phyloP scores from a whole-genome alignment of 2,329 filamentous ascomycete genomes.

The Cucurbitaria berberidis region DNA sequence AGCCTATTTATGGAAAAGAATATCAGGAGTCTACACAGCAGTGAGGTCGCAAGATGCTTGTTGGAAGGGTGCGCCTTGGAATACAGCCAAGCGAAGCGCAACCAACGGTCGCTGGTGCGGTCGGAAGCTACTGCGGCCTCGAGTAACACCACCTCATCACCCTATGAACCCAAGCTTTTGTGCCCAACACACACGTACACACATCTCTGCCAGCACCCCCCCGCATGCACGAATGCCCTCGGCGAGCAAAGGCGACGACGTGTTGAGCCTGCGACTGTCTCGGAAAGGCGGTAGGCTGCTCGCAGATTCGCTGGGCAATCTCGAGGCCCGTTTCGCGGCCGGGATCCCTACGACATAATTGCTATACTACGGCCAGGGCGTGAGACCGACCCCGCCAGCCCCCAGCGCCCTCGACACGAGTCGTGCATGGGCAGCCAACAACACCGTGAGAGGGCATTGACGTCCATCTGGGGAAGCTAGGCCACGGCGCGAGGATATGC shows the following conservation, averaged over 20 bases:
- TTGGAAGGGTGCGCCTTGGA: not conserved
- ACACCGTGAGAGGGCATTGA: conserved; percentile 16
- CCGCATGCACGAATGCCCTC: conserved; percentile 20
- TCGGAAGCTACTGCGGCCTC: not conserved
- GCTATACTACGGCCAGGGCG: conserved; percentile 31
- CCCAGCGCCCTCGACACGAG: conserved; percentile 16
- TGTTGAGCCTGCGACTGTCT: conserved; percentile 2
- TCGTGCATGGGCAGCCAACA: conserved; percentile 30
- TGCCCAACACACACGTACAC: not conserved
- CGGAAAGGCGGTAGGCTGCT: not conserved
- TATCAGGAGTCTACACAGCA: not conserved
- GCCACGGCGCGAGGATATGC: conserved; percentile 26
- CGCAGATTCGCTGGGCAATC: conserved; percentile 18
- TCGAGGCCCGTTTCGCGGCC: conserved; percentile 29
- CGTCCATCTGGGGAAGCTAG: conserved; percentile 10
- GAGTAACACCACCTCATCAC: conserved; percentile 1
- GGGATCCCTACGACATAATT: conserved; percentile 38
- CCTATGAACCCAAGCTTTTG: not conserved
- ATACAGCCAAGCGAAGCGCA: not conserved
- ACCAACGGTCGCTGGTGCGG: conserved; percentile 6
- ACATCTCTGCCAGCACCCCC: conserved; percentile 2
- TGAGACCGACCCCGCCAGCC: conserved; percentile 29
- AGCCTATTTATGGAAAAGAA: not conserved
- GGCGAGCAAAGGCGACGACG: conserved; percentile 8
- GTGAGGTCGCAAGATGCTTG: not conserved